These are phyloP conservation scores for Stachybotrys chlorohalonatus DNA, from an alignment of 2,329 filamentous ascomycete genomes.

Conservation along the genomic window DNA sequence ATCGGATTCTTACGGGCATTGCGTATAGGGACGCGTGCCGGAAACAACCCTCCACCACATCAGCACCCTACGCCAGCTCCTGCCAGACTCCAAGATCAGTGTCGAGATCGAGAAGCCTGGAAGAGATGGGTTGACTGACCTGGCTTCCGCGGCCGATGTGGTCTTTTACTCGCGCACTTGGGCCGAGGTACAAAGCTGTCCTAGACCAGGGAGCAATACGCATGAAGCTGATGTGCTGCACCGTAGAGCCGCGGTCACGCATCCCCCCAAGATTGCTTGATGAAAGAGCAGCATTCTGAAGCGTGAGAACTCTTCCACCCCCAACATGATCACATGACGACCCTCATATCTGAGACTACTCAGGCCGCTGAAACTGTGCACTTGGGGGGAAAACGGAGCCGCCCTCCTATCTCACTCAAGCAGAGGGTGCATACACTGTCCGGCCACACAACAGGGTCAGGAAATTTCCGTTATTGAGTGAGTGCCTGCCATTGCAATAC, in stretches of 20 bases:
- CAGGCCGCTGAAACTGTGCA: slow-evolving; percentile 43
- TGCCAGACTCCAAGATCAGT: slow-evolving; percentile 45
- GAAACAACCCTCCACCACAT: slow-evolving; percentile 53
- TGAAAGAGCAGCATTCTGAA: slow-evolving; percentile 37
- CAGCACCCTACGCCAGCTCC: slow-evolving; percentile 36
- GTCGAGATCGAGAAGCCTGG: slow-evolving; percentile 66
- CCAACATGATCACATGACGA: slow-evolving; percentile 2
- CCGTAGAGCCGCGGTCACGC: slow-evolving; percentile 26
- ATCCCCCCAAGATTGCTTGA: slow-evolving; percentile 42
- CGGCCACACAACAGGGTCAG: slow-evolving; percentile 28
- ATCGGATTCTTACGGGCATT: neutral
- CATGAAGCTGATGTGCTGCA: slow-evolving; percentile 8
- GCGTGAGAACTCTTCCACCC: slow-evolving; percentile 9
- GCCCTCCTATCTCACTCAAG: slow-evolving; percentile 19
- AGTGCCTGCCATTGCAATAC: slow-evolving; percentile 19
- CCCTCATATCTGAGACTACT: slow-evolving; percentile 11
- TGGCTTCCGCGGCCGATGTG: slow-evolving; percentile 56
- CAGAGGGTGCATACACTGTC: slow-evolving; percentile 21
- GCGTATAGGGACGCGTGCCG: slow-evolving; percentile 50
- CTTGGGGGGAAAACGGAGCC: slow-evolving; percentile 48
- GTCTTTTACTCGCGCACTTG: slow-evolving; percentile 67
- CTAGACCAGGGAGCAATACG: slow-evolving; percentile 2
- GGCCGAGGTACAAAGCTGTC: slow-evolving; percentile 46
- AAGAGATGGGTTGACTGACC: slow-evolving; percentile 46
- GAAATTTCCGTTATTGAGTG: slow-evolving; percentile 50